Conservation (phyloP, 441 rosid genomes). For the Biscutella laevigata region DNA sequence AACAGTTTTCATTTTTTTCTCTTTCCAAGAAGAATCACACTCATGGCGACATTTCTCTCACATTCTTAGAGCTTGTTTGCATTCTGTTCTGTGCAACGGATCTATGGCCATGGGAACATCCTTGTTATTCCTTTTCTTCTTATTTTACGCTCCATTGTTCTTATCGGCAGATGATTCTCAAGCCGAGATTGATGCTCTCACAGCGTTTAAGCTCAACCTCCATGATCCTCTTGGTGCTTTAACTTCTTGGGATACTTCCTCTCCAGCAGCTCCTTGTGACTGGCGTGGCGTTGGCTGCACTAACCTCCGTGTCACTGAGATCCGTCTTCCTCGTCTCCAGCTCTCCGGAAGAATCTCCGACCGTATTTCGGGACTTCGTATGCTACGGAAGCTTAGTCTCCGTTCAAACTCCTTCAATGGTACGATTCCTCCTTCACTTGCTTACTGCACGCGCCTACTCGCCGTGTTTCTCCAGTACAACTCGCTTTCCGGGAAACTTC, state of each 20-base stretch:
- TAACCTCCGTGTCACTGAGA: slow-evolving; percentile 52
- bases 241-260: slow-evolving; percentile 63
- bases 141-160: slow-evolving; percentile 27
- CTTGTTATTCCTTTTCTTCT: slow-evolving; percentile 14
- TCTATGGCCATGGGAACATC: slow-evolving; percentile 15
- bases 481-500: slow-evolving; percentile 68
- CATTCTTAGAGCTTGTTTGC: background rate
- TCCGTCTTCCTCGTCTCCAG: slow-evolving; percentile 69
- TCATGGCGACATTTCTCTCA: slow-evolving; percentile 24
- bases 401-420: slow-evolving; percentile 74
- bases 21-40: slow-evolving; percentile 18
- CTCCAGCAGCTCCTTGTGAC: slow-evolving; percentile 76
- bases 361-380: slow-evolving; percentile 40
- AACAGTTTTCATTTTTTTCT: slow-evolving; percentile 11
- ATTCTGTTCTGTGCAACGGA: background rate
- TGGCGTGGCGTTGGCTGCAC: slow-evolving; percentile 69
- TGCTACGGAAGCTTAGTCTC: slow-evolving; percentile 62
- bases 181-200: slow-evolving; percentile 63
- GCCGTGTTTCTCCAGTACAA: slow-evolving; percentile 74
- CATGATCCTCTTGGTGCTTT: slow-evolving; percentile 69
- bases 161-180: slow-evolving; percentile 25
- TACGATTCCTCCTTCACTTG: slow-evolving; percentile 64
- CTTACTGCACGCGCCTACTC: slow-evolving; percentile 62
- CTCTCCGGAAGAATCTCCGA: slow-evolving; percentile 62
- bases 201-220: slow-evolving; percentile 58